Evolutionary conservation across 106 monocot genomes (phyloP), one percentile per base, ranked within the genome.

Genomic region (Apostasia shenzhenica): DNA sequence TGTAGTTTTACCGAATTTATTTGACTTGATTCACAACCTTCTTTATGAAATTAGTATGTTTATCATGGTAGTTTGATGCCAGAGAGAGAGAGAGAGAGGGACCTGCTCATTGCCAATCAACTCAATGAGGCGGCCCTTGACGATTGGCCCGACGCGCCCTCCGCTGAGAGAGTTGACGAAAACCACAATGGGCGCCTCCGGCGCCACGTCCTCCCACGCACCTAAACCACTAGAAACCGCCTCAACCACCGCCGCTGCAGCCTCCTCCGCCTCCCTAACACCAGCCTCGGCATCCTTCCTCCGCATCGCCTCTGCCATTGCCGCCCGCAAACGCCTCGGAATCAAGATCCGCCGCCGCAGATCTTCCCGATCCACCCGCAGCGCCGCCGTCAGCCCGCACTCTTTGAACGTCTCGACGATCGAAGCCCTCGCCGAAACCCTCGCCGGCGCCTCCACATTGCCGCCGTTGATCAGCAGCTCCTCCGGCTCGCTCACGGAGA

Each of bases 81-180:
- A 6, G 52, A 52, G 7, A 6, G 7, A 10, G 52, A 52, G 46
- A 70, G 55, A 70, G 26, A 55, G 41, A 12, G 8, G 42, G 3
- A 97, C 95, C 92, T 97, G 95, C 52, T 87, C 95, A 54, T 72
- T 70, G 14, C 84, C 92, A 48, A 97, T 81, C 67, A 97, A 84
- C 53, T 86, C 73, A 72, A 79, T 75, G 2, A 97, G 82, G 64
- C 92, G 75, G 39, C 11, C 73, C 77, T 79, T 92, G 49, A 97
- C 86, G 55, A 72, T 75, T 1, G 73, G 67, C n/a, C 95, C 95
- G 61, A 82, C 82, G 50, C 92, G 59, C 2, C 95, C 95, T 8
- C 95, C 95, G 67, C 95, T 97, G 12, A 48, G 71, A 41, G 92
- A 86, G 67, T 97, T 97, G 4, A 97, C 82, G 53, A 97, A 92